These are phyloP conservation scores for Byssochlamys sp. DNA, from an alignment of 2,329 filamentous ascomycete genomes.

Conservation along the genomic window DNA sequence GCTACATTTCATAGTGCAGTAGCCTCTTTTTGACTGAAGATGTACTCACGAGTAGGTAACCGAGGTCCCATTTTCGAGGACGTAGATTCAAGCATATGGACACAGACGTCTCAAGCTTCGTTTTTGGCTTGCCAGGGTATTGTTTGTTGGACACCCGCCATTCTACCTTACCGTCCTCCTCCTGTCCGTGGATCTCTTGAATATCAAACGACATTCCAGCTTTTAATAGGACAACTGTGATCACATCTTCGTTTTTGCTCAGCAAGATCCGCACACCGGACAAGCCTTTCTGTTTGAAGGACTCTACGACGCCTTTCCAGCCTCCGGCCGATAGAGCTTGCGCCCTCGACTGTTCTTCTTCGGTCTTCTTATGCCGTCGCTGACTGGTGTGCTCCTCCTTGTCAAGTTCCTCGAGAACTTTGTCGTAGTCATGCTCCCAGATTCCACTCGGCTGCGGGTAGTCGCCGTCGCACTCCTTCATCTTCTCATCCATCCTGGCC, in stretches of 20 bases:
- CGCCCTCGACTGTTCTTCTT: constrained; percentile 22
- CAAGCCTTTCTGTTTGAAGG: constrained; percentile 17
- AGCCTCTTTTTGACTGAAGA: background rate
- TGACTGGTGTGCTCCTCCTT: constrained; percentile 18
- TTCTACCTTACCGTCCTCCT: constrained; percentile 13
- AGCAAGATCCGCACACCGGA: constrained; percentile 22
- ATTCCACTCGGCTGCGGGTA: constrained; percentile 27
- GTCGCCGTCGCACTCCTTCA: constrained; percentile 28
- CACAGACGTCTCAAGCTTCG: constrained; percentile 27
- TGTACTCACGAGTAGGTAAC: constrained; percentile 28
- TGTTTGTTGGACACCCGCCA: constrained; percentile 27
- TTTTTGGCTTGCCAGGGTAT: constrained; percentile 14
- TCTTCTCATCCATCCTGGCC: constrained; percentile 25
- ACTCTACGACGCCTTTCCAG: constrained; percentile 26
- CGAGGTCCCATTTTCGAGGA: constrained; percentile 30
- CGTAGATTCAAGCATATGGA: constrained; percentile 26
- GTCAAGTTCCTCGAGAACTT: constrained; percentile 22
- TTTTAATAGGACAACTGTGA: constrained; percentile 22
- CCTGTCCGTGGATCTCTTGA: constrained; percentile 12
- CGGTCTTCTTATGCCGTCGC: constrained; percentile 14
- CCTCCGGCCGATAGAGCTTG: constrained; percentile 18
- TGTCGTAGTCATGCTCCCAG: constrained; percentile 34
- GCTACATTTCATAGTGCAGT: constrained; percentile 3
- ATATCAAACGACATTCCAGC: constrained; percentile 28
- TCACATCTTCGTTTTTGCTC: constrained; percentile 13